These are phyloP conservation scores for Pulveroboletus sp. DNA, from an alignment of 768 basidiomycete species.

Conservation along the genomic window DNA sequence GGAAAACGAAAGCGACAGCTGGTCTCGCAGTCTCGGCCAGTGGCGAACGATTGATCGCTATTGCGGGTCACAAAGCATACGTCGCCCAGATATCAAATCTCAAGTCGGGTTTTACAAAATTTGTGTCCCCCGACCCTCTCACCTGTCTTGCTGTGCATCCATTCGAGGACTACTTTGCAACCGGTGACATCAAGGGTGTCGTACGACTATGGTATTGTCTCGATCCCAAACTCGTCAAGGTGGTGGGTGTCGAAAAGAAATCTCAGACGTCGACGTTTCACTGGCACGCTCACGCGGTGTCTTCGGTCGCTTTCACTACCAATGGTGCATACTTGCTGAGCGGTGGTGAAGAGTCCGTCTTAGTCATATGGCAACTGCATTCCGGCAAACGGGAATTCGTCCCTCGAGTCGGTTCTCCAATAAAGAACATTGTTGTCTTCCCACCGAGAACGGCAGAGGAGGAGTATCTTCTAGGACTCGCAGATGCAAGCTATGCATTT, in stretches of 20 bases:
- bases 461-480: constrained; percentile 81
- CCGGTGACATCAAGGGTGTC: constrained; percentile 82
- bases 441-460: constrained; percentile 58
- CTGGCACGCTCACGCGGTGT: constrained; percentile 96
- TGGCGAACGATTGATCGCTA: constrained; percentile 75
- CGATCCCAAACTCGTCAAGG: constrained; percentile 52
- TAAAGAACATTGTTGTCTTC: constrained; percentile 64
- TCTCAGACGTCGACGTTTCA: constrained; percentile 85
- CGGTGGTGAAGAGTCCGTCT: constrained; percentile 91
- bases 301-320: constrained; percentile 79
- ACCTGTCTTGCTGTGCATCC: constrained; percentile 90
- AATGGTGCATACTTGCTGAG: constrained; percentile 93
- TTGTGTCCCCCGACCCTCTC: constrained; percentile 73
- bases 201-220: constrained; percentile 94
- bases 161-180: constrained; percentile 89
- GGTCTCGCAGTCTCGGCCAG: constrained; percentile 73
- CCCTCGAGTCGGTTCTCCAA: constrained; percentile 87
- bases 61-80: constrained; percentile 76
- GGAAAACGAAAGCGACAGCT: constrained; percentile 62
- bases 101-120: constrained; percentile 74
- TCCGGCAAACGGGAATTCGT: constrained; percentile 89
- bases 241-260: constrained; percentile 67
- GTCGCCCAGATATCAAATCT: constrained; percentile 58
- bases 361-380: constrained; percentile 97
- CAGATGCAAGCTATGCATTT: constrained; percentile 79